A percentile compares a stretch with the other conserved stretches of the same genome.
Evolutionary conservation across 202 grass and related monocot genomes (phyloP).

Genomic region (Brachypodium distachyon): DNA sequence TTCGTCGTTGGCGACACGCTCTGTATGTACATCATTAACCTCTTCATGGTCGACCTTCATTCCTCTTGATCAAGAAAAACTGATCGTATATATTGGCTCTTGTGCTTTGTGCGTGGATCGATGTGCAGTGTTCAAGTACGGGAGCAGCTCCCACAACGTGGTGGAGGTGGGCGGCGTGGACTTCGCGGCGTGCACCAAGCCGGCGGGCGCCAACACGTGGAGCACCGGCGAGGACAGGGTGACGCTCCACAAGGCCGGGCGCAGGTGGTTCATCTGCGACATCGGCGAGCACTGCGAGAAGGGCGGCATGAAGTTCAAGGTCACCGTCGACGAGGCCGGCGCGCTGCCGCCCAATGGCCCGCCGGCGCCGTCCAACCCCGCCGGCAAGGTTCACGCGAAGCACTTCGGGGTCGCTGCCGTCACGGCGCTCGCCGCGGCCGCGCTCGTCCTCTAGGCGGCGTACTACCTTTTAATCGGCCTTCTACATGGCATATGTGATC

Average conservation of each 20-base stretch:
- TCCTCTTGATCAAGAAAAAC: no score
- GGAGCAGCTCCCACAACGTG: constrained; percentile 2
- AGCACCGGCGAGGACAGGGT: constrained; percentile 19
- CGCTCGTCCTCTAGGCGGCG: constrained; percentile 20
- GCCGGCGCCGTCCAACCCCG: neutral
- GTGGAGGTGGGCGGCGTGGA: constrained; percentile 29
- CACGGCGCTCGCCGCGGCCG: neutral
- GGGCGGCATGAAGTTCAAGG: constrained; percentile 34
- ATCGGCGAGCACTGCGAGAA: constrained; percentile 6
- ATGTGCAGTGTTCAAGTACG: constrained; percentile 58
- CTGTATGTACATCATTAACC: no score
- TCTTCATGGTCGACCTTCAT: no score
- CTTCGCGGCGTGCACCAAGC: constrained; percentile 19
- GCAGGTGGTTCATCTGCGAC: constrained; percentile 31
- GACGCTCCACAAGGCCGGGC: neutral
- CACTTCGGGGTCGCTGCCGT: neutral
- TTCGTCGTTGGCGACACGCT: constrained; percentile 43
- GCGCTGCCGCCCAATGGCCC: neutral
- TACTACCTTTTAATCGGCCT: neutral
- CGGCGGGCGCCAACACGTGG: neutral
- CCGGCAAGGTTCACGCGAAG: neutral
- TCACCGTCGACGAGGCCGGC: constrained; percentile 9
- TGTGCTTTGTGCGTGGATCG: no score
- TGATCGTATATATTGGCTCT: no score
- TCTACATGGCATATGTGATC: neutral